Conservation (phyloP, 768 basidiomycete species). For the Pulveroboletus sp. region DNA sequence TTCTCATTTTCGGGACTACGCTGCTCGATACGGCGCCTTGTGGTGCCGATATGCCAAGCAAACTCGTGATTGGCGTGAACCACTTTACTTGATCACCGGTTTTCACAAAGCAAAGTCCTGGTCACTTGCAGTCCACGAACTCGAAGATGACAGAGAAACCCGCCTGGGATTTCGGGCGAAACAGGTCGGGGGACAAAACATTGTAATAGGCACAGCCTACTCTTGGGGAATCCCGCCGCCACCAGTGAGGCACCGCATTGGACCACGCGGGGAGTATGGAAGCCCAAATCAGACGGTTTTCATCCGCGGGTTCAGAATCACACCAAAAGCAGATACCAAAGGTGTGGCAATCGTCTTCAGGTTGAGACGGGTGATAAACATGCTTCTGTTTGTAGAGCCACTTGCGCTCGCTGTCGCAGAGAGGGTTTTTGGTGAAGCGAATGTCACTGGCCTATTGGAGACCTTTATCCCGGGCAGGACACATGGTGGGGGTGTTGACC, state of each 20-base stretch:
- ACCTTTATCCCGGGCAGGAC: too few relatives aligned
- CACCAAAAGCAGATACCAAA: slow-evolving; percentile 8
- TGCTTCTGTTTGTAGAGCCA: too few relatives aligned
- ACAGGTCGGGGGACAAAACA: not conserved
- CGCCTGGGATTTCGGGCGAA: slow-evolving; percentile 7
- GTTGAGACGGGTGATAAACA: not conserved
- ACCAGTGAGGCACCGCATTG: too few relatives aligned
- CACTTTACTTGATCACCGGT: slow-evolving; percentile 24
- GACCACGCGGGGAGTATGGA: not conserved
- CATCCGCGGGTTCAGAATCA: slow-evolving; percentile 26
- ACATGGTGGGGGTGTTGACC: not conserved
- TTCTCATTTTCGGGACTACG: slow-evolving; percentile 15
- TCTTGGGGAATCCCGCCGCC: too few relatives aligned
- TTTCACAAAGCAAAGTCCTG: slow-evolving; percentile 17
- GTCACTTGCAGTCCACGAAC: slow-evolving; percentile 22
- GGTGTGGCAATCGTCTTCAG: too few relatives aligned
- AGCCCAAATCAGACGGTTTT: slow-evolving; percentile 25
- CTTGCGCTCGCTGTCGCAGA: too few relatives aligned
- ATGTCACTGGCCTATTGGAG: too few relatives aligned
- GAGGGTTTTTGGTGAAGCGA: too few relatives aligned
- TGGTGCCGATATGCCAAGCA: slow-evolving; percentile 29
- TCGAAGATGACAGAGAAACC: not conserved
- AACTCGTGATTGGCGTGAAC: slow-evolving; percentile 16
- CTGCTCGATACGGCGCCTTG: slow-evolving; percentile 11
- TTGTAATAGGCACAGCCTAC: too few relatives aligned